These are phyloP conservation scores for Volvox africanus DNA, from an alignment of 139 green algal species.

Conservation along the genomic window DNA sequence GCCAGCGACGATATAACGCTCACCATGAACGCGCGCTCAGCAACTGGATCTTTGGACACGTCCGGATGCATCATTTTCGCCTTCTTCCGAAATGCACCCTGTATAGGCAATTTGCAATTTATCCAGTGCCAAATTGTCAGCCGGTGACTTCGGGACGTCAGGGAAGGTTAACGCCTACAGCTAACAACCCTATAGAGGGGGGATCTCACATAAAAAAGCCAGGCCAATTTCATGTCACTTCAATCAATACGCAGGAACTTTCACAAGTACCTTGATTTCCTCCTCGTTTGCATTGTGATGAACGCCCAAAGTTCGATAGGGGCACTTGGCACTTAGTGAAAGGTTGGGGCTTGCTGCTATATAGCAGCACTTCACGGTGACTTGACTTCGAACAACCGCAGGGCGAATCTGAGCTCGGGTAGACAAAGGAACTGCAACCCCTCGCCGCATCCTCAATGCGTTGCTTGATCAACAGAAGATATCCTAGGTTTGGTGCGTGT, in stretches of 20 bases:
- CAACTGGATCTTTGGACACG: not conserved
- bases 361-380: not conserved
- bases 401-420: not conserved
- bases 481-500: not conserved
- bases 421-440: not conserved
- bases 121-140: no score
- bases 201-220: no score
- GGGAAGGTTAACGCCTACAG: no score
- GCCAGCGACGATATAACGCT: not conserved
- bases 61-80: constrained; percentile 9
- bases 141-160: no score
- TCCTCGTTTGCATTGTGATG: not conserved
- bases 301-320: constrained; percentile 4
- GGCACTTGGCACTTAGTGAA: not conserved
- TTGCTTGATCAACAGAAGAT: not conserved
- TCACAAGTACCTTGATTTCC: constrained; percentile 1
- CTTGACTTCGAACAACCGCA: not conserved
- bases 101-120: not conserved
- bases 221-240: no score
- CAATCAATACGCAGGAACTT: not conserved
- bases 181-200: no score
- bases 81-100: constrained; percentile 18
- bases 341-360: constrained; percentile 11
- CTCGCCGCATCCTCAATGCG: not conserved
- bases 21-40: constrained; percentile 4